Percentiles rank a stretch among this genome's conserved stretches.
Evolutionary conservation across 1,284 basidiomycete species (phyloP).

Genomic region (Moniliophthora roreri): DNA sequence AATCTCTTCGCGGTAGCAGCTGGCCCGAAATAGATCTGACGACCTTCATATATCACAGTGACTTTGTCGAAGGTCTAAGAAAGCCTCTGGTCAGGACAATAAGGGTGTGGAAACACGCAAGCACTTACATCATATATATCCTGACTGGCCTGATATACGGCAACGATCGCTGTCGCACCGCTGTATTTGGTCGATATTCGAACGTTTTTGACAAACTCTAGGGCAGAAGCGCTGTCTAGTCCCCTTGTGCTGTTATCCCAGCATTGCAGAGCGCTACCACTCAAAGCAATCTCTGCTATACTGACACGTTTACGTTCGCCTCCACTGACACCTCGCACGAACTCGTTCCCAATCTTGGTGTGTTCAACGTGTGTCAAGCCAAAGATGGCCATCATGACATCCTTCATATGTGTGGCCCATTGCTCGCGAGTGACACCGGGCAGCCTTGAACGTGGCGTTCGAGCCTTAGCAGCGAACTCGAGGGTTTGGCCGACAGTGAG

Average conservation of each 20-base stretch:
- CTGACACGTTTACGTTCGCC: constrained; percentile 62
- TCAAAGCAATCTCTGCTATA: constrained; percentile 42
- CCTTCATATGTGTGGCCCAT: constrained; percentile 48
- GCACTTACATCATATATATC: constrained; percentile 34
- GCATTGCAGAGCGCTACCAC: constrained; percentile 15
- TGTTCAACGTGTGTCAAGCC: constrained; percentile 57
- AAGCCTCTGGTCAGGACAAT: neutral
- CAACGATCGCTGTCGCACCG: constrained; percentile 17
- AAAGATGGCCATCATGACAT: constrained; percentile 55
- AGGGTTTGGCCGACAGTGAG: constrained; percentile 59
- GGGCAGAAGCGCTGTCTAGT: constrained; percentile 54
- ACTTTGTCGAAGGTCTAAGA: constrained; percentile 31
- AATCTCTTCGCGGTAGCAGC: constrained; percentile 54
- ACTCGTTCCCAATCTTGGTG: constrained; percentile 52
- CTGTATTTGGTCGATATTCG: constrained; percentile 13
- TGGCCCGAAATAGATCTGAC: constrained; percentile 51
- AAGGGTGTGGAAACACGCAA: neutral
- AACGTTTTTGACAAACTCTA: constrained; percentile 26
- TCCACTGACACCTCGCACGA: constrained; percentile 56
- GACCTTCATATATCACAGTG: constrained; percentile 45
- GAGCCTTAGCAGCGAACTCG: constrained; percentile 47
- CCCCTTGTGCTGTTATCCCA: constrained; percentile 58
- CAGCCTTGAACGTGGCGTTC: constrained; percentile 49
- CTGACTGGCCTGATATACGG: constrained; percentile 48
- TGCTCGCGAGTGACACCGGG: constrained; percentile 40